Evolutionary conservation across 169 alveolate species (phyloP), one percentile per base, ranked within the genome.

Genomic region (Eimeria acervulina): DNA sequence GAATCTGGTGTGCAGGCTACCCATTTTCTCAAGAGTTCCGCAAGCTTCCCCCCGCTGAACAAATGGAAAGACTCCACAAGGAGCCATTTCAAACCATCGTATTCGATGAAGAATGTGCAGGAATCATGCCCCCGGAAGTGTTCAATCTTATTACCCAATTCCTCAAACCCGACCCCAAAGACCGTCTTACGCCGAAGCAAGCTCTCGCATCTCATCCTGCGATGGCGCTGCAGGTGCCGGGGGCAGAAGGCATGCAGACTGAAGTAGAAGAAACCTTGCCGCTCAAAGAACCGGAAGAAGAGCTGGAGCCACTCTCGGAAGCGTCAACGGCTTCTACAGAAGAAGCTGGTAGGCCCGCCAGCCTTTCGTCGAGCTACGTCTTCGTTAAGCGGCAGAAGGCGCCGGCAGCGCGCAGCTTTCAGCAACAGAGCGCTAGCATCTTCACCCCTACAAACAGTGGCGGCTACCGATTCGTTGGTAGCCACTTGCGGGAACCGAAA

Each of bases 171-270:
- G 42, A 85, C 40, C 81, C 81, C 8, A 21, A 12, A 63, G 40
- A n/a, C 2, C 93, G 93, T 51, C 81, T 85, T 17, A 85, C 93
- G 13, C 93, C 93, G n/a, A n/a, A 8, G 28, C 66, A 85, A 17
- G 93, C 93, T 38, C 33, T 85, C 17, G 80, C 52, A 2, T 59
- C 81, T 17, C 93, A 85, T 47, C 93, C 93, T 19, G 93, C 80
- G 21, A 85, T 85, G 93, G 10, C 1, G 72, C 4, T 78, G 42
- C 47, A 0, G 31, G 68, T 44, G 26, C 68, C 90, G 0, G 66
- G 40, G n/a, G 70, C 47, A n/a, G 70, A 81, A 51, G 90, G 26
- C n/a, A 19, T 81, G 42, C 33, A 44, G 28, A 21, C 68, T 12
- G 31, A 2, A 33, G 28, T 0, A 33, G 28, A 47, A 33, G 63